These are phyloP conservation scores for Myochromella boudieri DNA, from an alignment of 768 basidiomycete species.

Conservation along the genomic window DNA sequence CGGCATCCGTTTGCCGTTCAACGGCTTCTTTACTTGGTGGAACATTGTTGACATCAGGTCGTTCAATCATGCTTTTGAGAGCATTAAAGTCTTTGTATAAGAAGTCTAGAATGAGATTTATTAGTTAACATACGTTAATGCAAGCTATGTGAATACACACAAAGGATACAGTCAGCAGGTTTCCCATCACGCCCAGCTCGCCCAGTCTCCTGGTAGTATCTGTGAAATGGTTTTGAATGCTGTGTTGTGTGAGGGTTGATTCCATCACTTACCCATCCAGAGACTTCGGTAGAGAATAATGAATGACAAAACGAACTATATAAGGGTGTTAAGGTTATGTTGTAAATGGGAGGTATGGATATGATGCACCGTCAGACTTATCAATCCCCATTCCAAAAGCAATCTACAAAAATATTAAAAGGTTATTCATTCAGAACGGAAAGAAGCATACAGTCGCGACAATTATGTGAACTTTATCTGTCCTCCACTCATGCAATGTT, in stretches of 20 bases:
- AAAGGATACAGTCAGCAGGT: conserved; percentile 83
- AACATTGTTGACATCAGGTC: conserved; percentile 43
- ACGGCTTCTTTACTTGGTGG: conserved; percentile 52
- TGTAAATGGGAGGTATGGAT: background rate
- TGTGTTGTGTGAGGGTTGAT: background rate
- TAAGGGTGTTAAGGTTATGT: conserved; percentile 4
- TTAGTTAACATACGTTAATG: conserved; percentile 5
- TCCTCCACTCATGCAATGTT: conserved; percentile 74
- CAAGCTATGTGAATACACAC: conserved; percentile 42
- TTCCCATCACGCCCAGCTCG: conserved; percentile 91
- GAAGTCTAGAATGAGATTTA: conserved; percentile 56
- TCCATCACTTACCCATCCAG: conserved; percentile 67
- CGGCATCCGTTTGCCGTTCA: conserved; percentile 62
- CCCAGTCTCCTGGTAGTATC: conserved; percentile 95
- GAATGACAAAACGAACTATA: conserved; percentile 91
- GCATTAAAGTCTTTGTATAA: conserved; percentile 54
- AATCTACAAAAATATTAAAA: conserved; percentile 47
- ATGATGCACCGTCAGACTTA: conserved; percentile 65
- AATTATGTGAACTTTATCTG: conserved; percentile 71
- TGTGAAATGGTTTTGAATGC: conserved; percentile 30
- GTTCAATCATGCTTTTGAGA: conserved; percentile 61
- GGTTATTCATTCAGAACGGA: conserved; percentile 2
- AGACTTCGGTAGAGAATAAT: conserved; percentile 77
- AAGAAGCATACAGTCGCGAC: conserved; percentile 76
- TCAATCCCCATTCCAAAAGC: conserved; percentile 99